Percentiles rank a stretch among this genome's conserved stretches.
Conservation (phyloP, 116 monocot species). For the Dioscorea cayenensis region DNA sequence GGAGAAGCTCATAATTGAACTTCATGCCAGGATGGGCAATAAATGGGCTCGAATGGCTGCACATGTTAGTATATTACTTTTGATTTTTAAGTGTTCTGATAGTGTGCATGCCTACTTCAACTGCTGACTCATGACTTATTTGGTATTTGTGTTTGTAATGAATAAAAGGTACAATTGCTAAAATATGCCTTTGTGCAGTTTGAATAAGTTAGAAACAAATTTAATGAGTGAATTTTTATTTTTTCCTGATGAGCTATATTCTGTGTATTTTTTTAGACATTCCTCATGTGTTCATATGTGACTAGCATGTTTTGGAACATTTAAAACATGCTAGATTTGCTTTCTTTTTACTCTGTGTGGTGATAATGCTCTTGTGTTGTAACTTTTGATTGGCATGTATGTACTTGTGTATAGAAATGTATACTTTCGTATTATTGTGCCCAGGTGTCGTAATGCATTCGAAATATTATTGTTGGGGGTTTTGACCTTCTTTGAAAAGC, state of each 20-base stretch:
- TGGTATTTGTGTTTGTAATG: background rate
- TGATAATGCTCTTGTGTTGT: background rate
- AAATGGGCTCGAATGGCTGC: conserved; percentile 54
- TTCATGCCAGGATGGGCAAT: conserved; percentile 42
- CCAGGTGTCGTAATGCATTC: too few relatives aligned
- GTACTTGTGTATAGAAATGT: background rate
- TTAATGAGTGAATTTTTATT: too few relatives aligned
- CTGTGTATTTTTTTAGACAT: too few relatives aligned
- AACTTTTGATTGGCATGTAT: background rate
- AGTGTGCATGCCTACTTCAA: background rate
- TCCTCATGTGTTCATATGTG: too few relatives aligned
- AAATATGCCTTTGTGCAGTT: too few relatives aligned
- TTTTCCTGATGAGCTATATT: too few relatives aligned
- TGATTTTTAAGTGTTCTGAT: background rate
- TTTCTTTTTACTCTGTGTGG: background rate
- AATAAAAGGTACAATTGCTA: too few relatives aligned
- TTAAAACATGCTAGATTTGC: background rate
- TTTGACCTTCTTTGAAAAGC: too few relatives aligned
- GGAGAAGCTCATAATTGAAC: conserved; percentile 26
- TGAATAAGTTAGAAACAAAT: too few relatives aligned
- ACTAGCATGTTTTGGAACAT: background rate
- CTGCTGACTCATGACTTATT: background rate
- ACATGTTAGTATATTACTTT: conserved; percentile 19
- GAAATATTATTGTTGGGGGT: too few relatives aligned
- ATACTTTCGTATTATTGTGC: too few relatives aligned